phyloP scores from a whole-genome alignment of 179 eudicot species.

The Gypsophila paniculata region DNA sequence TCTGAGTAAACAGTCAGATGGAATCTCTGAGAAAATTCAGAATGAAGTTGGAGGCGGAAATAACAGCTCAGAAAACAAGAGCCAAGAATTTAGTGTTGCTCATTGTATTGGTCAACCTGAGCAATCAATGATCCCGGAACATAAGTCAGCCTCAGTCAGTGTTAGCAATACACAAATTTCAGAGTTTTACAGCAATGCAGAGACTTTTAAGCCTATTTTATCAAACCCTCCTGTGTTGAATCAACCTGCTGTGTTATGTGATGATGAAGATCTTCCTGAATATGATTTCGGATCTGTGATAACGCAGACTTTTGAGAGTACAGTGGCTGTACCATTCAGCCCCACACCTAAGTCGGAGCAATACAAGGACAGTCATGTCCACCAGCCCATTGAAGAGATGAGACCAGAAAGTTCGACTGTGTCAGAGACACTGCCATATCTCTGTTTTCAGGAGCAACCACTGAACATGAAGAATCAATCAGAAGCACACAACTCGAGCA shows the following conservation, averaged over 20 bases:
- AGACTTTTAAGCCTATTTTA: constrained; percentile 16
- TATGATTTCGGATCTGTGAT: constrained; percentile 47
- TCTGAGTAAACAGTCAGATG: constrained; percentile 31
- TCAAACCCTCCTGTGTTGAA: constrained; percentile 26
- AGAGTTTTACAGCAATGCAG: constrained; percentile 27
- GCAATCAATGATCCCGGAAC: constrained; percentile 9
- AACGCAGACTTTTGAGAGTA: constrained; percentile 24
- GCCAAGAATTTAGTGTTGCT: constrained; percentile 9
- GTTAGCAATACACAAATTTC: constrained; percentile 18
- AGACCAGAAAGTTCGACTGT: constrained; percentile 14
- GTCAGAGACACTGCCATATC: neutral
- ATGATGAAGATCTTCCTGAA: constrained; percentile 77
- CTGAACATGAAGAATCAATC: constrained; percentile 12
- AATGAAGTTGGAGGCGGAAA: constrained; percentile 17
- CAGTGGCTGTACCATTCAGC: constrained; percentile 15
- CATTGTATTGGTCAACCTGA: constrained; percentile 24
- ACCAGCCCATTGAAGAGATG: constrained; percentile 7
- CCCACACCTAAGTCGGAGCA: constrained; percentile 14
- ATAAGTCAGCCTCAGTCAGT: constrained; percentile 17
- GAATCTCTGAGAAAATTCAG: constrained; percentile 20
- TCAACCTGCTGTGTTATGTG: constrained; percentile 23
- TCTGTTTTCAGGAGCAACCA: constrained; percentile 6
- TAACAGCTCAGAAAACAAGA: constrained; percentile 25
- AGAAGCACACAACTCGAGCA: constrained; percentile 11
- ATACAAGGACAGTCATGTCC: neutral